Evolutionary conservation across 2,329 filamentous ascomycete genomes (phyloP).

Genomic region (Talaromyces pinophilus): DNA sequence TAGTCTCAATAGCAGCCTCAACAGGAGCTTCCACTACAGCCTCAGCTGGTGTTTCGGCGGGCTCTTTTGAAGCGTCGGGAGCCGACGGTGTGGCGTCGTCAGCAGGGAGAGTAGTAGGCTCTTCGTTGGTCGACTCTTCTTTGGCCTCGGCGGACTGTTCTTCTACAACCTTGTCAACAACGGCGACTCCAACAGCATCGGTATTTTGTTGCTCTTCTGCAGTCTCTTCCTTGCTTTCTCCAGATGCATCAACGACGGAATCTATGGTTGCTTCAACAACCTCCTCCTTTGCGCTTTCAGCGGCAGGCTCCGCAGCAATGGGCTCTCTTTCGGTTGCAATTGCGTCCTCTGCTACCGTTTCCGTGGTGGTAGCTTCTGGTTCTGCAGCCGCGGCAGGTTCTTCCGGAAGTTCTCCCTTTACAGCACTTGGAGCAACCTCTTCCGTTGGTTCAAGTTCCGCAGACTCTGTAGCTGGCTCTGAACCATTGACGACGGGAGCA

Average conservation of each 20-base stretch:
- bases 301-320: neutral
- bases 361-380: neutral
- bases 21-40: neutral
- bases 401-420: neutral
- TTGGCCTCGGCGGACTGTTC: neutral
- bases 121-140: neutral
- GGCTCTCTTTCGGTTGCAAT: neutral
- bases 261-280: neutral
- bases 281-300: neutral
- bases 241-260: neutral
- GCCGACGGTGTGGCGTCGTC: neutral
- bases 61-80: neutral
- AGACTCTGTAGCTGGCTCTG: slow-evolving; percentile 18
- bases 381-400: neutral
- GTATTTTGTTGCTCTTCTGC: neutral
- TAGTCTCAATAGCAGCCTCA: neutral
- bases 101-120: neutral
- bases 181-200: neutral
- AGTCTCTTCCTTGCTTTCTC: neutral
- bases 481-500: neutral
- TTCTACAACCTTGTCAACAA: neutral
- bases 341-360: neutral
- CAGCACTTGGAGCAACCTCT: neutral
- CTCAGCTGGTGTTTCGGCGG: neutral
- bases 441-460: slow-evolving; percentile 13